Conservation (phyloP, 495 filamentous ascomycete species). For the Peziza echinospora region DNA sequence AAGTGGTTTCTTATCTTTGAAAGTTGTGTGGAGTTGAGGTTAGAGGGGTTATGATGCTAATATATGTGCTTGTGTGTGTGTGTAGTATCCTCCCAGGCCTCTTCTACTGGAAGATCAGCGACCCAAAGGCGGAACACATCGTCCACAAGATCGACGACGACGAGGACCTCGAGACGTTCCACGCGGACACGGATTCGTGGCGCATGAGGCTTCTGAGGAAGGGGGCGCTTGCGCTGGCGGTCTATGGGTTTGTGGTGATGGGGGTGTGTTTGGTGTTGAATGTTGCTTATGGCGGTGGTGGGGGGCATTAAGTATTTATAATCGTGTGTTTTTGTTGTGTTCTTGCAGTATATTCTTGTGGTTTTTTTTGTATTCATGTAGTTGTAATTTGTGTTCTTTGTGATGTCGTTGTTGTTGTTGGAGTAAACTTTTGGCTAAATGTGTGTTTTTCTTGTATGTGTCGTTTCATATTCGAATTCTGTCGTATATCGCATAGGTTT, state of each 20-base stretch:
- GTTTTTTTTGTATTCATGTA: no score
- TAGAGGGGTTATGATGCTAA: not conserved
- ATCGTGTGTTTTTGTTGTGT: no score
- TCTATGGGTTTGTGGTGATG: constrained; percentile 82
- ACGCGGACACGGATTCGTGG: constrained; percentile 21
- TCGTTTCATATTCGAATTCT: no score
- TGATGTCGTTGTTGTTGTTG: no score
- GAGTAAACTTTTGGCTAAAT: no score
- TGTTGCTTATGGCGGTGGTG: not conserved
- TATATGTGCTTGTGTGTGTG: not conserved
- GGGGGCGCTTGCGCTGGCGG: constrained; percentile 48
- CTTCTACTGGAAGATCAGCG: constrained; percentile 95
- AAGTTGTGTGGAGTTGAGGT: no score
- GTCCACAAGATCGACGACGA: constrained; percentile 78
- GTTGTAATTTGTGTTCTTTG: no score
- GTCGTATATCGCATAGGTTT: no score
- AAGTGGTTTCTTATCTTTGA: no score
- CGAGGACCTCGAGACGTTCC: constrained; percentile 31
- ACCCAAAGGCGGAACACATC: constrained; percentile 67
- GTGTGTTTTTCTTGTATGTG: no score
- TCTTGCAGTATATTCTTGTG: no score
- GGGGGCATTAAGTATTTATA: not conserved
- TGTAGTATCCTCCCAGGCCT: constrained; percentile 81
- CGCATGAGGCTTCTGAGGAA: constrained; percentile 37
- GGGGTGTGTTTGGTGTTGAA: constrained; percentile 52